phyloP scores from a whole-genome alignment of 192 early-diverging fungal species.

The Gonapodya prolifera region DNA sequence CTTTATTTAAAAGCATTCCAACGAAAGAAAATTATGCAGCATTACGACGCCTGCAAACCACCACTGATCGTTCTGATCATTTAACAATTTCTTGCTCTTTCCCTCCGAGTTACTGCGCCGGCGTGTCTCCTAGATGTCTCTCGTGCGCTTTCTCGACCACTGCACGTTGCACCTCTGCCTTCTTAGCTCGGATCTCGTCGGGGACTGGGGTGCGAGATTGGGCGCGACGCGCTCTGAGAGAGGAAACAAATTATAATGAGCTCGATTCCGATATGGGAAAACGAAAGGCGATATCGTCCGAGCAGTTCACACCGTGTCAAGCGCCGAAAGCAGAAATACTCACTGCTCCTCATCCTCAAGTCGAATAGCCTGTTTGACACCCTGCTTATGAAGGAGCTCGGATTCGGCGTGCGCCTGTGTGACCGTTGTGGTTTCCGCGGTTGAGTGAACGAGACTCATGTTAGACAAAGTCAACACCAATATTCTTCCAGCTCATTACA shows the following conservation, averaged over 20 bases:
- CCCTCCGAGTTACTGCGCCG: too few species aligned
- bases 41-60: too few species aligned
- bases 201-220: neutral
- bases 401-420: neutral
- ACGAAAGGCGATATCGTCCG: too few species aligned
- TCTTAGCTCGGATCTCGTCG: neutral
- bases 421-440: neutral
- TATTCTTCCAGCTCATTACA: neutral
- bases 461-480: neutral
- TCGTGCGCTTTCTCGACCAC: neutral
- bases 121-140: too few species aligned
- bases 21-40: too few species aligned
- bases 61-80: too few species aligned
- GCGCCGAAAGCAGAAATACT: neutral
- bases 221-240: neutral
- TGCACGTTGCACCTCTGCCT: neutral
- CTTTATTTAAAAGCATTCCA: too few species aligned
- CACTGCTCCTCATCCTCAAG: neutral
- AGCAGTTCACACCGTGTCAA: neutral
- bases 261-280: too few species aligned
- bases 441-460: neutral
- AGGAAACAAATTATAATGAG: too few species aligned
- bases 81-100: too few species aligned
- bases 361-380: neutral
- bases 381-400: neutral